Evolutionary conservation across 495 filamentous ascomycete species (phyloP).

Genomic region (Trichocladium uniseriatum): DNA sequence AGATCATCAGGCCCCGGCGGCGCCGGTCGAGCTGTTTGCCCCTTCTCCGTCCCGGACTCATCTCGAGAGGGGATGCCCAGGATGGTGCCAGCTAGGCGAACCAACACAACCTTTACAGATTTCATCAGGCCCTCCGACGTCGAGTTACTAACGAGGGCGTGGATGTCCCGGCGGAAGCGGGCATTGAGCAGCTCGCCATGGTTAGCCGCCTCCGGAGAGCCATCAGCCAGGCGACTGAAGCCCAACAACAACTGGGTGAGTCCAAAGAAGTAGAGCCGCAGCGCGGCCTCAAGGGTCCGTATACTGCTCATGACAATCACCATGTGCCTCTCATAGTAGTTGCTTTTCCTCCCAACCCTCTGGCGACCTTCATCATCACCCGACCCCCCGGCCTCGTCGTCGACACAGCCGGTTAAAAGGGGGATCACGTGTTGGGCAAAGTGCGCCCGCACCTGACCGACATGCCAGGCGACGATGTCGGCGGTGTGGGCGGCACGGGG

Average conservation of each 20-base stretch:
- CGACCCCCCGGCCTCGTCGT: conserved; percentile 7
- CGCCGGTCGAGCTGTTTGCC: conserved; percentile 11
- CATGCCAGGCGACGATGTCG: conserved; percentile 44
- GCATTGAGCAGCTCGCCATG: conserved; percentile 31
- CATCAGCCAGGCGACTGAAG: conserved; percentile 17
- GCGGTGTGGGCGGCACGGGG: conserved; percentile 39
- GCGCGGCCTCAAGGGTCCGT: conserved; percentile 40
- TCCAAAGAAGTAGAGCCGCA: conserved; percentile 41
- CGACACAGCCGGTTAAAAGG: conserved; percentile 30
- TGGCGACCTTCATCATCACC: conserved; percentile 1
- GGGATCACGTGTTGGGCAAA: conserved; percentile 45
- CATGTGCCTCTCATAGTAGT: conserved; percentile 28
- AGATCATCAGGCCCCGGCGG: conserved; percentile 17
- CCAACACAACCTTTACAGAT: conserved; percentile 46
- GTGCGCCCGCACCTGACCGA: conserved; percentile 41
- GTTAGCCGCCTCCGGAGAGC: conserved; percentile 9
- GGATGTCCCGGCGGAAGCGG: conserved; percentile 51
- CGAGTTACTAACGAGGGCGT: conserved; percentile 58
- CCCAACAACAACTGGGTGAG: conserved; percentile 36
- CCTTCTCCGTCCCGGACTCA: conserved; percentile 7
- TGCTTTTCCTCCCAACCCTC: conserved; percentile 1
- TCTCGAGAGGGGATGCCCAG: conserved; percentile 41
- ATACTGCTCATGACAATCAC: conserved; percentile 38
- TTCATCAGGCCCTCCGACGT: conserved; percentile 45
- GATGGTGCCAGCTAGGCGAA: conserved; percentile 43